Conservation (phyloP, 768 basidiomycete species). For the Kwoniella bestiolae region DNA sequence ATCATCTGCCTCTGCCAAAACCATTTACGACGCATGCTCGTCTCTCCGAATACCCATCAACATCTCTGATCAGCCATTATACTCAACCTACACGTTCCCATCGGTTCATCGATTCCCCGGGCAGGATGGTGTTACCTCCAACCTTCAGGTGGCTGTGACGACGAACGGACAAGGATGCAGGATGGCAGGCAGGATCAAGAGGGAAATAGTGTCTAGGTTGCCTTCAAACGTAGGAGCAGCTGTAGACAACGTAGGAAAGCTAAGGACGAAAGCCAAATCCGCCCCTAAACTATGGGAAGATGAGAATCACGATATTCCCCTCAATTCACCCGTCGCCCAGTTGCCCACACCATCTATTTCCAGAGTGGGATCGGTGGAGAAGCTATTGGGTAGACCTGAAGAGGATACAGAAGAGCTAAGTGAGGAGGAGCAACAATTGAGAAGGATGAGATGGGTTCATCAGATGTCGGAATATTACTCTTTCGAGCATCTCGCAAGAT, state of each 20-base stretch:
- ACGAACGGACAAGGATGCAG: conserved; percentile 92
- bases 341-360: conserved; percentile 47
- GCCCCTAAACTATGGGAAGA: conserved; percentile 58
- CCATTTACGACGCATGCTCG: conserved; percentile 66
- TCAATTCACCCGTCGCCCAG: conserved; percentile 60
- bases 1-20: conserved; percentile 63
- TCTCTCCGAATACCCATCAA: conserved; percentile 74
- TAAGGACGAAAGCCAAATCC: conserved; percentile 61
- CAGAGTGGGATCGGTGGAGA: conserved; percentile 29
- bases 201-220: conserved; percentile 76
- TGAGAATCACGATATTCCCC: conserved; percentile 57
- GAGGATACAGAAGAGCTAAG: conserved; percentile 10
- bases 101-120: conserved; percentile 80
- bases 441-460: conserved; percentile 89
- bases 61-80: conserved; percentile 79
- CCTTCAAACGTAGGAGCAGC: conserved; percentile 75
- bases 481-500: conserved; percentile 70
- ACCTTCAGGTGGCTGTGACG: conserved; percentile 72
- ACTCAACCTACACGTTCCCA: conserved; percentile 88
- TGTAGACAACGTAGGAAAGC: conserved; percentile 70
- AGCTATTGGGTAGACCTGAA: conserved; percentile 25
- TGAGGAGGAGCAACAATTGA: conserved; percentile 58
- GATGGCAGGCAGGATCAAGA: conserved; percentile 73
- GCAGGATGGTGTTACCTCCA: conserved; percentile 37
- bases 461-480: conserved; percentile 98